Conservation (phyloP, 441 rosid species). For the Croton setiger region DNA sequence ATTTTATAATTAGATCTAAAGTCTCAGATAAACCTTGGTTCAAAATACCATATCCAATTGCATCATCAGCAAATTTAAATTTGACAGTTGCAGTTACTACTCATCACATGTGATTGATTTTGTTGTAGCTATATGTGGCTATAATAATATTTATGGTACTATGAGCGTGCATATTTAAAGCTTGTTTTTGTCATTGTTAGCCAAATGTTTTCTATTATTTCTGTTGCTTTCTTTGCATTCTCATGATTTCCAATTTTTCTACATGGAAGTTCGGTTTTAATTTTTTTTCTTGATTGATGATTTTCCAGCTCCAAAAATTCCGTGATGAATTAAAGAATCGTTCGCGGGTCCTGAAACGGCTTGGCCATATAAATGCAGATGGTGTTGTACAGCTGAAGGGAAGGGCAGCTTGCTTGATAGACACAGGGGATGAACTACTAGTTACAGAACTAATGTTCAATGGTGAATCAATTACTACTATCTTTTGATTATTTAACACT, state of each 20-base stretch:
- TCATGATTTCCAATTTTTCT: not conserved
- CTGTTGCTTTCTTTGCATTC: not conserved
- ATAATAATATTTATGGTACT: not conserved
- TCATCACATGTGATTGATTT: not conserved
- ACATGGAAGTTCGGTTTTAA: slow-evolving; percentile 9
- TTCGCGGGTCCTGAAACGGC: slow-evolving; percentile 91
- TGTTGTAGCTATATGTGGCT: not conserved
- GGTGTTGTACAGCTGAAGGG: slow-evolving; percentile 93
- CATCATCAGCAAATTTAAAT: too few species aligned
- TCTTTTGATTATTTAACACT: slow-evolving; percentile 18
- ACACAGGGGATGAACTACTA: slow-evolving; percentile 97
- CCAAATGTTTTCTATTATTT: not conserved
- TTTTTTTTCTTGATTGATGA: slow-evolving; percentile 19
- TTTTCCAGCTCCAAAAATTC: slow-evolving; percentile 84
- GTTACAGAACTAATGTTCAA: slow-evolving; percentile 98
- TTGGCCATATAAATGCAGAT: slow-evolving; percentile 88
- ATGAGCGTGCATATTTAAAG: not conserved
- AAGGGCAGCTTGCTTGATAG: slow-evolving; percentile 98
- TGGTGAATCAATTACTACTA: slow-evolving; percentile 42
- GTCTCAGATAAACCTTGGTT: not conserved
- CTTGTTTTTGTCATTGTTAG: not conserved
- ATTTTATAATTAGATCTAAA: not conserved
- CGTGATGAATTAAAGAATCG: slow-evolving; percentile 95
- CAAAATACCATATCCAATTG: not conserved
- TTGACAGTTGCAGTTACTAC: not conserved